Conservation (phyloP, 805 yeast species). For the Candida hispaniensis region DNA sequence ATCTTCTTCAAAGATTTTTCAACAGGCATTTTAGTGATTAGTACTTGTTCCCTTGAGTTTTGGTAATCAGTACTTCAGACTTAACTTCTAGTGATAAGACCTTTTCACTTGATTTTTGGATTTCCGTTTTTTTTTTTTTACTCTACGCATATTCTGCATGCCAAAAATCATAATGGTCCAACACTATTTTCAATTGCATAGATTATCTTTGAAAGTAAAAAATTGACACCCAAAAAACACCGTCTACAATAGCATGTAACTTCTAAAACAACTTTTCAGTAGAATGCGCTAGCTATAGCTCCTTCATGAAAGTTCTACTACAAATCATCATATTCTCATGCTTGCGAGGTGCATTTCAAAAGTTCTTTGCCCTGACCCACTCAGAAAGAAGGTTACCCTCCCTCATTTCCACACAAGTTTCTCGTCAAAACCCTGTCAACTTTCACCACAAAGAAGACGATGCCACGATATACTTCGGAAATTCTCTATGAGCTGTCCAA, state of each 20-base stretch:
- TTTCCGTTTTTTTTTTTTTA: no score
- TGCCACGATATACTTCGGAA: slow-evolving; percentile 27
- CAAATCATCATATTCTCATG: not conserved
- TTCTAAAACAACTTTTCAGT: not conserved
- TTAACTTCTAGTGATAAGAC: not conserved
- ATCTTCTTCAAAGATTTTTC: slow-evolving; percentile 59
- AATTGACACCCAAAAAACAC: not conserved
- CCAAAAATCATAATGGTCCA: not conserved
- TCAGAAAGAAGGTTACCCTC: no score
- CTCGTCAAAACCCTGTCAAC: not conserved
- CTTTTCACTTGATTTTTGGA: no score
- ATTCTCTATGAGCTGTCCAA: slow-evolving; percentile 23
- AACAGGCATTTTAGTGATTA: slow-evolving; percentile 43
- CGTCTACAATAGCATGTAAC: no score
- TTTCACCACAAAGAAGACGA: slow-evolving; percentile 14
- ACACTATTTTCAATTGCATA: not conserved
- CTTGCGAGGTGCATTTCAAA: no score
- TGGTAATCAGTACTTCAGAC: not conserved
- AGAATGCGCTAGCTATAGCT: not conserved
- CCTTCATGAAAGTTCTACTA: not conserved
- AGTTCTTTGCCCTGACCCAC: no score
- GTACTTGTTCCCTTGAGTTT: not conserved
- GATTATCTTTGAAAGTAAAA: not conserved
- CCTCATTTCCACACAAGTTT: not conserved
- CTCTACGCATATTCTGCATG: not conserved